Conservation (phyloP, 805 yeast species). For the Saccharomycopsis javanensis region DNA sequence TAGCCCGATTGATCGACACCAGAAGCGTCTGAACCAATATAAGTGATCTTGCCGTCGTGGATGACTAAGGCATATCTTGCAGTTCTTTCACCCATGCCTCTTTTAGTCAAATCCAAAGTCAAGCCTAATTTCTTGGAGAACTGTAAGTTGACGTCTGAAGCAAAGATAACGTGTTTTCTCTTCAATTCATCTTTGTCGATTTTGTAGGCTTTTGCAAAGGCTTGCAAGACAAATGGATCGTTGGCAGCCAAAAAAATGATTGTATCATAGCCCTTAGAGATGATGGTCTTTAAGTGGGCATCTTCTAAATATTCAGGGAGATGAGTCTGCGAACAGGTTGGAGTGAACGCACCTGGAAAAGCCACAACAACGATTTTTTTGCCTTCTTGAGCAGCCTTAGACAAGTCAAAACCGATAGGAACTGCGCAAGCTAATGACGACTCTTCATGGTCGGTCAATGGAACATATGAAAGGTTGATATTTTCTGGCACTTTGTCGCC, state of each 20-base stretch:
- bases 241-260: conserved; percentile 70
- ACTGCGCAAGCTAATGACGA: conserved; percentile 11
- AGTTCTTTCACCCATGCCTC: conserved; percentile 70
- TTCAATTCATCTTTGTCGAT: conserved; percentile 27
- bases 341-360: conserved; percentile 25
- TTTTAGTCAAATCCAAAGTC: conserved; percentile 61
- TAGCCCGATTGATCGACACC: conserved; percentile 19
- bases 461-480: conserved; percentile 14
- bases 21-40: conserved; percentile 21
- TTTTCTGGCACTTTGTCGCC: conserved; percentile 7
- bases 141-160: conserved; percentile 65
- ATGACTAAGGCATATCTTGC: conserved; percentile 69
- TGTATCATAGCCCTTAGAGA: conserved; percentile 31
- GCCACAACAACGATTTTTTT: conserved; percentile 23
- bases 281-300: conserved; percentile 19
- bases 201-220: conserved; percentile 55
- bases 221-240: conserved; percentile 76
- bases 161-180: conserved; percentile 43
- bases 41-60: conserved; percentile 30
- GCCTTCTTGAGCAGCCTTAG: conserved; percentile 17
- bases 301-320: conserved; percentile 21
- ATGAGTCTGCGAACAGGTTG: conserved; percentile 24
- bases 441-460: conserved; percentile 6
- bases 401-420: conserved; percentile 12
- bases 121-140: conserved; percentile 57